Evolutionary conservation across 306 rosid species (phyloP).

Genomic region (Senna siamea): DNA sequence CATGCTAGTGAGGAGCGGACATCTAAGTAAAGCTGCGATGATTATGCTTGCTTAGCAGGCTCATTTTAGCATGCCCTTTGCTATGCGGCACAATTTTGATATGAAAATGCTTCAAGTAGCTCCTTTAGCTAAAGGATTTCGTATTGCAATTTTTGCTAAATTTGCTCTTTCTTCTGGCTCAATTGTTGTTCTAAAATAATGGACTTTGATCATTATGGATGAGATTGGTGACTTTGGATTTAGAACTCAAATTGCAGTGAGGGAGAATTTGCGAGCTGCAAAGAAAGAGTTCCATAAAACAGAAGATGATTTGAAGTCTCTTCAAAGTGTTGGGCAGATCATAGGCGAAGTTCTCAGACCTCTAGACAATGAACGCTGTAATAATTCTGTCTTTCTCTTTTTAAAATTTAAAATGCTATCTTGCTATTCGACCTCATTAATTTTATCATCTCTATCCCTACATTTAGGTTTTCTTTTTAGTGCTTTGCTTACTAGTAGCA

Average conservation of each 20-base stretch:
- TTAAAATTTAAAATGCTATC: conserved; percentile 5
- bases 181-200: neutral
- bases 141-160: neutral
- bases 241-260: conserved; percentile 56
- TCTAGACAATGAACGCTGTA: conserved; percentile 93
- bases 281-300: conserved; percentile 92
- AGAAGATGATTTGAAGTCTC: conserved; percentile 98
- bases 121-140: neutral
- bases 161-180: neutral
- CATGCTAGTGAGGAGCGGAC: neutral
- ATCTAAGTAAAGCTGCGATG: neutral
- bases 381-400: conserved; percentile 31
- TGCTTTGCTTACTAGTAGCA: neutral
- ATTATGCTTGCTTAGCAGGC: too few relatives aligned
- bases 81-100: neutral
- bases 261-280: conserved; percentile 74
- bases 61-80: conserved; percentile 11
- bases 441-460: neutral
- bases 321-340: conserved; percentile 93
- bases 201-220: conserved; percentile 22
- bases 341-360: conserved; percentile 98
- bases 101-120: neutral
- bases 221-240: conserved; percentile 28
- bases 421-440: conserved; percentile 11
- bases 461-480: conserved; percentile 2